These are phyloP conservation scores for Cornus controversa DNA, from an alignment of 148 eudicot species.

Conservation along the genomic window DNA sequence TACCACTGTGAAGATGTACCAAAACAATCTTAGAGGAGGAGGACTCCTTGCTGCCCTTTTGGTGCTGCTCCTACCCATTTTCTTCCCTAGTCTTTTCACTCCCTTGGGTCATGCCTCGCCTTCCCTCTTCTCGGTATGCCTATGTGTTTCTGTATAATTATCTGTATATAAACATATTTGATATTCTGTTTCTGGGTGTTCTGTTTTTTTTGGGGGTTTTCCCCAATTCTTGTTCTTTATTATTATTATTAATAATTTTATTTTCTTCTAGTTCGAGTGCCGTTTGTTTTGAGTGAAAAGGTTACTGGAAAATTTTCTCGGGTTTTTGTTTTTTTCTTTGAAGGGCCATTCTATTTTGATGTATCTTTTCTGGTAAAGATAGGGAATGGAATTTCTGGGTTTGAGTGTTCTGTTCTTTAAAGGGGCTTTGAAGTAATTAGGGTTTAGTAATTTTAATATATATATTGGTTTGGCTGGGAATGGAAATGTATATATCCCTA, in stretches of 20 bases:
- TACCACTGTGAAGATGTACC: constrained; percentile 17
- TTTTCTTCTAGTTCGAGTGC: too few relatives aligned
- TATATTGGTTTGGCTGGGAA: too few relatives aligned
- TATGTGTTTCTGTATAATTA: too few relatives aligned
- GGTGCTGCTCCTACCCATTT: constrained; percentile 42
- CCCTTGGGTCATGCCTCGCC: constrained; percentile 58
- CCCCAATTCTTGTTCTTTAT: not conserved
- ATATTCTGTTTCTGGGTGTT: not conserved
- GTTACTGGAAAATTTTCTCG: too few relatives aligned
- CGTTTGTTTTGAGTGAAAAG: too few relatives aligned
- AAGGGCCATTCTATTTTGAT: too few relatives aligned
- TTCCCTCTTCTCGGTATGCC: constrained; percentile 53
- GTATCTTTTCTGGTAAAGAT: too few relatives aligned
- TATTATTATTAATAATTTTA: too few relatives aligned
- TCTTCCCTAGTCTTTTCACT: constrained; percentile 35
- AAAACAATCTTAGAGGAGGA: constrained; percentile 23
- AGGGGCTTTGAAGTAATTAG: too few relatives aligned
- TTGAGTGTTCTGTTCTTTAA: not conserved
- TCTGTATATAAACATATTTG: not conserved
- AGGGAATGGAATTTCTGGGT: not conserved
- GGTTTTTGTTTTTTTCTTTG: too few relatives aligned
- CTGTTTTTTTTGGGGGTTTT: constrained; percentile 9
- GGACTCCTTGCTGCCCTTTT: constrained; percentile 29
- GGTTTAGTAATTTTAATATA: too few relatives aligned
- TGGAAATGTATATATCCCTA: too few relatives aligned